Percentiles rank a stretch among this genome's conserved stretches.
Conservation (phyloP, 225 moss, liverwort and hornwort genomes). For the Climacium dendroides region DNA sequence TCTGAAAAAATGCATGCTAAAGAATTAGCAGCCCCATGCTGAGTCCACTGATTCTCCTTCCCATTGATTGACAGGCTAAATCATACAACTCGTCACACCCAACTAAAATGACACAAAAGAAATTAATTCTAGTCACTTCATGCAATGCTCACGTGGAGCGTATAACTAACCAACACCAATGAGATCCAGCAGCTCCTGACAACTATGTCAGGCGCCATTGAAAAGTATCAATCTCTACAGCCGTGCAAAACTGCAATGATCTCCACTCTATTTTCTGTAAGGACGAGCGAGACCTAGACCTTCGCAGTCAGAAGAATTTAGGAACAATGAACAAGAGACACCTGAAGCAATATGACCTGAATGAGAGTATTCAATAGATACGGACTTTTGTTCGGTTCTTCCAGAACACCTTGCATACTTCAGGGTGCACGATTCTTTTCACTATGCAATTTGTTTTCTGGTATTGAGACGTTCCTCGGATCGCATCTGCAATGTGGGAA, state of each 20-base stretch:
- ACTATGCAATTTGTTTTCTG: constrained; percentile 56
- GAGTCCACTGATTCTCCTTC: not conserved
- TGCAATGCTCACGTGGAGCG: not conserved
- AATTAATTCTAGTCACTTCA: not conserved
- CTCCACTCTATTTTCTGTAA: not conserved
- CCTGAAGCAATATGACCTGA: not conserved
- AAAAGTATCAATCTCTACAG: not conserved
- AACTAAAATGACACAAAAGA: not conserved
- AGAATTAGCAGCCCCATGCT: not conserved
- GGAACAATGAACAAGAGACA: not conserved
- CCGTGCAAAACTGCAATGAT: not conserved
- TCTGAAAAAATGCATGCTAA: not conserved
- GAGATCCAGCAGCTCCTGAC: not conserved
- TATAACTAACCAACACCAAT: not conserved
- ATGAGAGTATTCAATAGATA: constrained; percentile 22
- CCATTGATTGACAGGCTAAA: not conserved
- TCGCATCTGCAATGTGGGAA: constrained; percentile 52
- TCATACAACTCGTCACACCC: not conserved
- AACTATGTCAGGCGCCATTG: not conserved
- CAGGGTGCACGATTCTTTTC: constrained; percentile 54
- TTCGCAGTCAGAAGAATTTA: not conserved
- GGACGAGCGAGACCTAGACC: not conserved
- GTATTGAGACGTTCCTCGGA: constrained; percentile 49
- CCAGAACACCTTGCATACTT: constrained; percentile 57
- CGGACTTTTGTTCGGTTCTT: constrained; percentile 43